phyloP scores from a whole-genome alignment of 2,329 filamentous ascomycete genomes.

The Lecanicillium sp. region DNA sequence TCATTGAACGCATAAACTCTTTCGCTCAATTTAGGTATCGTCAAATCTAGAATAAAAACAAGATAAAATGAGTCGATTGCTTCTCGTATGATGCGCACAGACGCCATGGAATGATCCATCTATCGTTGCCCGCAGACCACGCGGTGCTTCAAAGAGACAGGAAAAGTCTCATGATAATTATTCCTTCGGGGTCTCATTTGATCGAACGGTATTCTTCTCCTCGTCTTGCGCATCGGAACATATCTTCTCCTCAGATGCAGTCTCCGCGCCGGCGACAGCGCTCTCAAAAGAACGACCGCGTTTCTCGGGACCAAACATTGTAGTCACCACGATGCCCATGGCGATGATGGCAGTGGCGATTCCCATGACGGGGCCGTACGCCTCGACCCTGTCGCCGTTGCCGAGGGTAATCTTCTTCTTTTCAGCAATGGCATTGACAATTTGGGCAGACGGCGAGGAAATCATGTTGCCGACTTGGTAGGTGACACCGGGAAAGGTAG shows the following conservation, averaged over 20 bases:
- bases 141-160: no score
- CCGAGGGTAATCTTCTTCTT: conserved; percentile 47
- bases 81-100: no score
- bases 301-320: conserved; percentile 68
- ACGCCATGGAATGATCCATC: no score
- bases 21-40: no score
- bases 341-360: conserved; percentile 73
- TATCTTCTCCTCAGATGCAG: conserved; percentile 22
- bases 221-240: conserved; percentile 24
- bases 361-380: conserved; percentile 71
- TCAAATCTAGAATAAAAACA: no score
- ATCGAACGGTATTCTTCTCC: conserved; percentile 23
- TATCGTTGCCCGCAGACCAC: no score
- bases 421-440: conserved; percentile 70
- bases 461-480: conserved; percentile 75
- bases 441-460: conserved; percentile 66
- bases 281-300: conserved; percentile 64
- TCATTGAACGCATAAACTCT: no score
- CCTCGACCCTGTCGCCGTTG: conserved; percentile 54
- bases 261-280: conserved; percentile 35
- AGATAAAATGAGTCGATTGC: no score
- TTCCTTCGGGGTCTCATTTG: conserved; percentile 1
- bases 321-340: conserved; percentile 60
- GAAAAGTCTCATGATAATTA: not conserved
- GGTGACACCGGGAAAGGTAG: conserved; percentile 63